phyloP scores from a whole-genome alignment of 768 basidiomycete genomes.

The Floccularia luteovirens region DNA sequence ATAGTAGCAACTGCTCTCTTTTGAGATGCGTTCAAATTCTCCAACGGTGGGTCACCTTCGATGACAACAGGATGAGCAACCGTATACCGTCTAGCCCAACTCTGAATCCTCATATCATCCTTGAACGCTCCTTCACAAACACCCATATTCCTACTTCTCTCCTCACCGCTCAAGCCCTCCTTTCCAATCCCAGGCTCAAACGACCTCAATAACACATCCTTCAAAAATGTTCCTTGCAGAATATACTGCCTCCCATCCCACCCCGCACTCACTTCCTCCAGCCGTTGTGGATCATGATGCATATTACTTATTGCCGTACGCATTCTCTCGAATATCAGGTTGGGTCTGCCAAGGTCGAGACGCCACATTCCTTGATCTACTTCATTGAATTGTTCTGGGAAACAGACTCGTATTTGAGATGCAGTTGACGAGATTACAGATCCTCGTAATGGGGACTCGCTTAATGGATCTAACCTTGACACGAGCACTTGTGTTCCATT shows the following conservation, averaged over 20 bases:
- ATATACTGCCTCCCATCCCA: constrained; percentile 18
- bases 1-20: constrained; percentile 78
- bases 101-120: constrained; percentile 69
- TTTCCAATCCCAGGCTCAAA: constrained; percentile 29
- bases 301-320: constrained; percentile 53
- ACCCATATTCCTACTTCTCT: constrained; percentile 9
- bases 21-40: constrained; percentile 68
- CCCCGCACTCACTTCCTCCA: constrained; percentile 22
- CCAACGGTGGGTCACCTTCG: constrained; percentile 71
- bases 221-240: constrained; percentile 56
- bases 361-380: constrained; percentile 49
- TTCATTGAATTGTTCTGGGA: constrained; percentile 35
- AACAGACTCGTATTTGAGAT: constrained; percentile 51
- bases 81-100: constrained; percentile 73
- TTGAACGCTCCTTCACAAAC: constrained; percentile 66
- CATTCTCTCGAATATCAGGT: constrained; percentile 65
- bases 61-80: constrained; percentile 49
- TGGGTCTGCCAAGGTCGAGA: constrained; percentile 64
- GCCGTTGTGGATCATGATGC: constrained; percentile 39
- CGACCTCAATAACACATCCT: constrained; percentile 60
- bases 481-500: constrained; percentile 65
- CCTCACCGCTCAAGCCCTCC: constrained; percentile 8
- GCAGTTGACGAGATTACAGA: constrained; percentile 41
- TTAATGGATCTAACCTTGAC: constrained; percentile 54
- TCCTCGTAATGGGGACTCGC: constrained; percentile 45